phyloP scores from a whole-genome alignment of 2,329 filamentous ascomycete genomes.

The Akanthomyces uredinophilus region DNA sequence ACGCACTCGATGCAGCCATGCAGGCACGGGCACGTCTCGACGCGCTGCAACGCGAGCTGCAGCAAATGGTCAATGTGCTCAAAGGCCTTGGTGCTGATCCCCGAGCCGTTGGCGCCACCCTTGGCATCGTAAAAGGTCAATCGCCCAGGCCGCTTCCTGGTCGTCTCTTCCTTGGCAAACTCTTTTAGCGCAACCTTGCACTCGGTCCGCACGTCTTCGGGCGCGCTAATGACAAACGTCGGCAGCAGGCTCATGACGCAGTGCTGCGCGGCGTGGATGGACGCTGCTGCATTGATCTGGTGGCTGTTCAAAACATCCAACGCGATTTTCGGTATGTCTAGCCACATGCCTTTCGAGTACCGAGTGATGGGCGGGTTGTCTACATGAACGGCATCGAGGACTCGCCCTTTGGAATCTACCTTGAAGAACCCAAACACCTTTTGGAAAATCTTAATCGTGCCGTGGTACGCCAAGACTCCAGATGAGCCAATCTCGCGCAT shows the following conservation, averaged over 20 bases:
- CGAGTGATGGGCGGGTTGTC: conserved; percentile 89
- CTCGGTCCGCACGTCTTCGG: conserved; percentile 88
- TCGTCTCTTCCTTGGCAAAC: conserved; percentile 64
- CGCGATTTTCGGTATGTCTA: conserved; percentile 77
- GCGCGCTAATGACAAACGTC: conserved; percentile 83
- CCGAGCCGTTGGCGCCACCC: conserved; percentile 75
- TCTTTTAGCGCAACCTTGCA: conserved; percentile 89
- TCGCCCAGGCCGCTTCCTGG: conserved; percentile 76
- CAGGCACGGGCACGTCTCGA: conserved; percentile 70
- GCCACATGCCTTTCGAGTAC: conserved; percentile 87
- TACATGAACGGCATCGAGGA: conserved; percentile 87
- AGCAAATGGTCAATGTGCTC: conserved; percentile 83
- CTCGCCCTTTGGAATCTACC: conserved; percentile 76
- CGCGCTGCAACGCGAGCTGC: conserved; percentile 66
- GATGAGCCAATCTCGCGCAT: conserved; percentile 66
- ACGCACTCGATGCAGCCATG: conserved; percentile 89
- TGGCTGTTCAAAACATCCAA: conserved; percentile 71
- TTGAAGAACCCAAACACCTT: conserved; percentile 98
- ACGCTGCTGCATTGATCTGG: conserved; percentile 74
- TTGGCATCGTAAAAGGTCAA: conserved; percentile 95
- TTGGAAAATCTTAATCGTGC: conserved; percentile 77
- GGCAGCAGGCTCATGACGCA: conserved; percentile 82
- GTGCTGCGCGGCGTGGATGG: conserved; percentile 93
- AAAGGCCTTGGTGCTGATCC: conserved; percentile 88
- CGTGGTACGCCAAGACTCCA: conserved; percentile 72